Evolutionary conservation across 176 grass and related monocot genomes (phyloP), one percentile per base, ranked within the genome.

Genomic region (Elymus sibiricus): DNA sequence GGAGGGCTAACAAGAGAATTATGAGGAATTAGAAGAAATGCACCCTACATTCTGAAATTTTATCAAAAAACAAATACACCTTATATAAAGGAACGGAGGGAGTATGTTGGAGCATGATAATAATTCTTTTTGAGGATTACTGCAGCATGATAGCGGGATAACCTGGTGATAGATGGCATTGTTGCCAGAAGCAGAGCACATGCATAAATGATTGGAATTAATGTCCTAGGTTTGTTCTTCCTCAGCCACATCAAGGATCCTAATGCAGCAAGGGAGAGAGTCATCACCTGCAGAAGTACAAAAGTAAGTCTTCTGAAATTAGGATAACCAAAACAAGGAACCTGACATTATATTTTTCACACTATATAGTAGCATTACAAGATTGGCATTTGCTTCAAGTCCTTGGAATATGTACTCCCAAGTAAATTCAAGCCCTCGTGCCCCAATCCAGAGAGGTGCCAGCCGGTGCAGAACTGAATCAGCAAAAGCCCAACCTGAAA

Each of bases 401-500:
- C 97, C 97, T 96, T 94, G 97, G 74, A 96, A 96, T 84, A 99
- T 96, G 82, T 87, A 96, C 61, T 99, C 94, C 97, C 94, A 99
- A 34, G 94, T 94, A 74, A 99, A 99, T 88, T 96, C 97, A 82
- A 99, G 88, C 63, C 97, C 97, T 90, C 97, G 88, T 85, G 97
- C 97, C 44, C 97, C 94, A 78, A 99, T 93, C 97, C 97, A 99
- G 44, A 99, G 97, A 85, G 97, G 97, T 9, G 90, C 97, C 59
- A 99, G 82, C 42, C 92, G 79, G 72, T 99, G 94, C 62, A 99
- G 82, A 84, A 97, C 90, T 4, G 97, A 99, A 89, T 96, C 94
- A 42, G 94, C 97, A 96, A 99, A 99, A 94, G 97, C 97, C 94
- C 97, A 99, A 67, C 97, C 97, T 99, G 87, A 92, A 89, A 80